Percentiles rank a stretch among this genome's conserved stretches.
Conservation (phyloP, 108 stramenopile genomes). For the Stephanodiscus triporus region DNA sequence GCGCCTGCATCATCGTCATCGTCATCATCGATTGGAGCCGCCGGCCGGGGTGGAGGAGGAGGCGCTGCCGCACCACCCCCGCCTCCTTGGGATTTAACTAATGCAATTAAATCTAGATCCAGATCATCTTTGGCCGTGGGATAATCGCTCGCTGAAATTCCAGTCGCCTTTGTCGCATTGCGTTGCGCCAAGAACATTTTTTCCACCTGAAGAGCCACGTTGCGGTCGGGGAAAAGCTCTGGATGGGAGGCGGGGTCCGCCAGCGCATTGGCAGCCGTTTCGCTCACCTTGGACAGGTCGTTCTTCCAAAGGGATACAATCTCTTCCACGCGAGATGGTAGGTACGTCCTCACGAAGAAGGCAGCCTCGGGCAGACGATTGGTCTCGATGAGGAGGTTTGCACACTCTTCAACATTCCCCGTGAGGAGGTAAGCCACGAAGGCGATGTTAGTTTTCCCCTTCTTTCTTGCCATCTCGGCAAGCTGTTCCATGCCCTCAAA, state of each 20-base stretch:
- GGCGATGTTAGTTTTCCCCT: conserved; percentile 94
- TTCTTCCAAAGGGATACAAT: conserved; percentile 93
- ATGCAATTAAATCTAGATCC: conserved; percentile 85
- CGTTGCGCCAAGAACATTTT: conserved; percentile 87
- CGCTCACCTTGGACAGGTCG: conserved; percentile 84
- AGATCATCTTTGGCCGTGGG: conserved; percentile 89
- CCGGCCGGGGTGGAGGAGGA: conserved; percentile 35
- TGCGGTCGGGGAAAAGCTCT: conserved; percentile 89
- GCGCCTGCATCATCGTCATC: conserved; percentile 29
- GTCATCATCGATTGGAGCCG: conserved; percentile 35
- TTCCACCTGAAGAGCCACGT: conserved; percentile 93
- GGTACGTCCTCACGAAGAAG: conserved; percentile 96
- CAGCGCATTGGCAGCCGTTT: conserved; percentile 90
- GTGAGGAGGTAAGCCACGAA: conserved; percentile 92
- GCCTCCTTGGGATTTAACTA: conserved; percentile 77
- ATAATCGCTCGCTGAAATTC: conserved; percentile 79
- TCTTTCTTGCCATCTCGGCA: conserved; percentile 73
- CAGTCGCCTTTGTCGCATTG: conserved; percentile 62
- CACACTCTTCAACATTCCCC: conserved; percentile 91
- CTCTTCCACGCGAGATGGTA: conserved; percentile 91
- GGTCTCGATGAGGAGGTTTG: conserved; percentile 86
- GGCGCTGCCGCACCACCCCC: conserved; percentile 33
- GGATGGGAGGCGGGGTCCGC: conserved; percentile 86
- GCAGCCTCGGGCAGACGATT: conserved; percentile 98
- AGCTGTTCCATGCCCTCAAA: conserved; percentile 88